Base-by-base conservation (phyloP, 768 basidiomycete species). In the Mycena albidolilacea region DNA sequence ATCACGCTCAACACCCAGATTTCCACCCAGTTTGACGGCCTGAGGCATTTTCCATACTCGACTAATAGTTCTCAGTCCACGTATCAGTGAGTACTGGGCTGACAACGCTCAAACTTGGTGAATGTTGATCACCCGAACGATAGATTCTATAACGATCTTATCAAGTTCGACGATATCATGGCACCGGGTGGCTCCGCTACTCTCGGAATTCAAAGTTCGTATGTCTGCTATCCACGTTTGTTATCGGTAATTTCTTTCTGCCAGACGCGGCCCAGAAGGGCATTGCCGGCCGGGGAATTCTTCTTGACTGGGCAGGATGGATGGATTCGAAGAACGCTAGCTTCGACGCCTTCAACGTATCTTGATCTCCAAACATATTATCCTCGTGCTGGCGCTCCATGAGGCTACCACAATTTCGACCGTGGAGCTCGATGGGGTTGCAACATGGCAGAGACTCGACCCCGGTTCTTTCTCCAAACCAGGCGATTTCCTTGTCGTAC, bases 401-500 rank as follows among this genome's bases (percentile, higher is more conserved):
- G 68, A 73, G 72, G 41, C 38, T 7, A 38, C 10, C 6, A 21
- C 7, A n/a, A 74, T 74, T 19, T 4, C 69, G 6, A n/a, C 50
- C 8, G 21, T 21, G 7, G 73, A 74, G 8, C 73, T 74, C 17
- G 60, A 71, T 50, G 54, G 23, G 0, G 73, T 74, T 9, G 69
- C 69, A 19, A 15, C n/a, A 35, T 74, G 69, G 73, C 73, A 74
- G 48, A 64, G 73, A 7, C 57, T 74, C 48, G 62, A 73, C 68
- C 54, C 73, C 4, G 21, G 15, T 1, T 43, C 63, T 10, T 71
- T 71, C 65, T 15, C 57, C 38, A 50, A 58, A 15, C 74, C 74
- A 3, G 74, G 74, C 1, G 74, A 75, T 63, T 75, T 72, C 63
- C 74, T 75, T 44, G 58, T 75, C 30, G 39, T 75, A 10, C 70